Percentiles rank a stretch among this genome's conserved stretches.
Conservation (phyloP, 1,284 basidiomycete genomes). For the Malassezia caprae region DNA sequence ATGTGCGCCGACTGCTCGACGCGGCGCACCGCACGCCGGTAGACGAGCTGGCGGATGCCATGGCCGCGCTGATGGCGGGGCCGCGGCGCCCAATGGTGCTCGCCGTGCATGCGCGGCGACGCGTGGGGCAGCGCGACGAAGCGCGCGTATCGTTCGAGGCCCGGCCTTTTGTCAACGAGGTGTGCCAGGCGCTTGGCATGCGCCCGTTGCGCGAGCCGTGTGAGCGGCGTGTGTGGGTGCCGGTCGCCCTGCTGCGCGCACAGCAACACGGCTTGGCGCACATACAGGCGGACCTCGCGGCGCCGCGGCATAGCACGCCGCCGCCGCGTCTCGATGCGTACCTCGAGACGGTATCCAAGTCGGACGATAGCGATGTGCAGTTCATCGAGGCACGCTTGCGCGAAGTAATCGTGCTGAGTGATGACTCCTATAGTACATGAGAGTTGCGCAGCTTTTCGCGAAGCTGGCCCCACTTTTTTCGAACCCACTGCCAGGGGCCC, state of each 20-base stretch:
- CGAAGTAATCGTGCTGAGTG: background rate
- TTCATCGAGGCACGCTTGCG: background rate
- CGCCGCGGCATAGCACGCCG: background rate
- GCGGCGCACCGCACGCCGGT: background rate
- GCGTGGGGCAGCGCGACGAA: background rate
- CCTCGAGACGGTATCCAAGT: background rate
- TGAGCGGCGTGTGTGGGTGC: constrained; percentile 3
- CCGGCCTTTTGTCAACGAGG: background rate
- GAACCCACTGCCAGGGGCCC: constrained; percentile 32
- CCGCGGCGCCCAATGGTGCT: background rate
- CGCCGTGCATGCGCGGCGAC: background rate
- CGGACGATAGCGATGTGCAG: background rate
- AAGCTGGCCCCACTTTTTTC: constrained; percentile 22
- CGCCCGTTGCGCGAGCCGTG: too few species aligned
- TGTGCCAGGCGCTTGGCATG: background rate
- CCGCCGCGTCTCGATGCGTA: background rate
- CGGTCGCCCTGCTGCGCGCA: background rate
- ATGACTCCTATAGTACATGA: background rate
- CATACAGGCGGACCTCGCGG: background rate
- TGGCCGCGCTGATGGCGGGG: background rate
- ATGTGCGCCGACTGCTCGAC: background rate
- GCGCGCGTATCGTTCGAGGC: constrained; percentile 1
- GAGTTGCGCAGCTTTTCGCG: background rate
- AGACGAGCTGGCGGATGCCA: background rate
- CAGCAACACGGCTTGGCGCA: background rate